Evolutionary conservation across 2,329 filamentous ascomycete species (phyloP).

Genomic region (Aspergillus sp.): DNA sequence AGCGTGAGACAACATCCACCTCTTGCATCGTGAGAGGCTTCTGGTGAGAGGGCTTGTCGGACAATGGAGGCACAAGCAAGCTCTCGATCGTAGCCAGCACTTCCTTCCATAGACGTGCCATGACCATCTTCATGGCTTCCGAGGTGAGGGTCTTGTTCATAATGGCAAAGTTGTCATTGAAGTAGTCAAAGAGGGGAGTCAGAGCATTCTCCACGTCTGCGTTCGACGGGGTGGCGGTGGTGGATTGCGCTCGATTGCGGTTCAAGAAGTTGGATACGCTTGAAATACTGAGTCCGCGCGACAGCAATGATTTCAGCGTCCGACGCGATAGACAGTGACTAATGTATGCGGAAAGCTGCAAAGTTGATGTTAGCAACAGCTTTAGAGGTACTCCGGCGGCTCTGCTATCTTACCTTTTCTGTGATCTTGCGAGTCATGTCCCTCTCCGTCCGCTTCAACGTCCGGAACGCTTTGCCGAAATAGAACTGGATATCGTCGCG

Average conservation of each 20-base stretch:
- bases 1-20: constrained; percentile 91
- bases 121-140: constrained; percentile 96
- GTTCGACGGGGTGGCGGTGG: constrained; percentile 61
- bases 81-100: constrained; percentile 88
- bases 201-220: constrained; percentile 78
- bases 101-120: constrained; percentile 98
- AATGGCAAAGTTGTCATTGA: constrained; percentile 97
- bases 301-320: constrained; percentile 73
- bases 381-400: background rate
- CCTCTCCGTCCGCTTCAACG: constrained; percentile 89
- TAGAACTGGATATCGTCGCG: constrained; percentile 98
- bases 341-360: constrained; percentile 85
- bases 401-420: constrained; percentile 70
- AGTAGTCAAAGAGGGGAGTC: constrained; percentile 85
- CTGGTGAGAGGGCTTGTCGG: constrained; percentile 89
- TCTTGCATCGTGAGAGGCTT: constrained; percentile 81
- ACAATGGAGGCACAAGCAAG: constrained; percentile 87
- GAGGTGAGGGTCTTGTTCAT: constrained; percentile 97
- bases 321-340: constrained; percentile 82
- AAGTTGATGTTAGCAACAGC: constrained; percentile 5
- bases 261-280: constrained; percentile 71
- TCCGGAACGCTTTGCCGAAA: constrained; percentile 94
- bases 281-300: constrained; percentile 70
- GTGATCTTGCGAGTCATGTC: constrained; percentile 99
- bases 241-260: constrained; percentile 51